Conservation (phyloP, 1,139 yeast species). For the Kurtzmaniella quercitrusa region DNA sequence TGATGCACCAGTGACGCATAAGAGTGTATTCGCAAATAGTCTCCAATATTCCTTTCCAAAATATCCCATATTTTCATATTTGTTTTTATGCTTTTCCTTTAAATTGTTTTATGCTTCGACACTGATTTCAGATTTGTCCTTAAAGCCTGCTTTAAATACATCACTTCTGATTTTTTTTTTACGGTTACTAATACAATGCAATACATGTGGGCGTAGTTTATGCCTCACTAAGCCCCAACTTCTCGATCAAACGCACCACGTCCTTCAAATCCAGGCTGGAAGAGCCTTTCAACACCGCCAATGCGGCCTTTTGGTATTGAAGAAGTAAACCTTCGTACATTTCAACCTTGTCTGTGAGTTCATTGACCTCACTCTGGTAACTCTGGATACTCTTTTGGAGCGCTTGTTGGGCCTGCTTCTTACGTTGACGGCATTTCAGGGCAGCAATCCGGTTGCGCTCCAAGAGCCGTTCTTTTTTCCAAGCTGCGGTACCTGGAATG, state of each 20-base stretch:
- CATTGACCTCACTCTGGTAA: slow-evolving; percentile 42
- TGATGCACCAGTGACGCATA: too few relatives aligned
- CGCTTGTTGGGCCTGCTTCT: slow-evolving; percentile 66
- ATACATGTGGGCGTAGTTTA: not conserved
- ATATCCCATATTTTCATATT: too few relatives aligned
- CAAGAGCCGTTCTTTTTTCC: slow-evolving; percentile 67
- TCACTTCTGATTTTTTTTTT: not conserved
- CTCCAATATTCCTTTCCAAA: too few relatives aligned
- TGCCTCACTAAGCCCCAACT: not conserved
- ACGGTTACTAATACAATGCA: not conserved
- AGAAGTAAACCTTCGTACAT: slow-evolving; percentile 18
- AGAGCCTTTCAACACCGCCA: not conserved
- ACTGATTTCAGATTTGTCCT: not conserved
- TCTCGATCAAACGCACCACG: not conserved
- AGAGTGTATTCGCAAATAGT: too few relatives aligned
- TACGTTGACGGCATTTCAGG: slow-evolving; percentile 70
- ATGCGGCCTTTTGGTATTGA: not conserved
- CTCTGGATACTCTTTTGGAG: slow-evolving; percentile 54
- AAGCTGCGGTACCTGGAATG: slow-evolving; percentile 74
- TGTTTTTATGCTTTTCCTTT: too few relatives aligned
- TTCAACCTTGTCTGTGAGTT: slow-evolving; percentile 29
- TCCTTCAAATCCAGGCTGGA: not conserved
- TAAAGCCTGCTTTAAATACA: not conserved
- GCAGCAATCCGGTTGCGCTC: slow-evolving; percentile 76
- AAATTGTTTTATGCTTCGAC: too few relatives aligned